These are phyloP conservation scores for Penicillium fuscoglaucum DNA, from an alignment of 2,329 filamentous ascomycete genomes.

Conservation along the genomic window DNA sequence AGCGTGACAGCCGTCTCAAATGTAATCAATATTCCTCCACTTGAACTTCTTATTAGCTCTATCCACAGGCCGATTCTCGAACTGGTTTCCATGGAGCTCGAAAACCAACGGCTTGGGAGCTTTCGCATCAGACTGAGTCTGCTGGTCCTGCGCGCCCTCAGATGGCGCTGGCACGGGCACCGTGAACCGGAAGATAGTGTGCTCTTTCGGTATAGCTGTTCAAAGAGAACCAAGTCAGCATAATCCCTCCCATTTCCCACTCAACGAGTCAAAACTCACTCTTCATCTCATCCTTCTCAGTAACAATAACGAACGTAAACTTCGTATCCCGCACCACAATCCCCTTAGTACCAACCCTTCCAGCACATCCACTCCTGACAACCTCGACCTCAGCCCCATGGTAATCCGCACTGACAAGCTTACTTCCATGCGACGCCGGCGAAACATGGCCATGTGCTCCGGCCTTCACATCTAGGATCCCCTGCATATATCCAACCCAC, in stretches of 20 bases:
- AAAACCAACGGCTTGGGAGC: constrained; percentile 58
- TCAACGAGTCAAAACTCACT: constrained; percentile 41
- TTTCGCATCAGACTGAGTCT: constrained; percentile 36
- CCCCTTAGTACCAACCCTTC: constrained; percentile 78
- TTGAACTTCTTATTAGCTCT: constrained; percentile 91
- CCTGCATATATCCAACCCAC: constrained; percentile 83
- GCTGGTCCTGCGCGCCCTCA: constrained; percentile 17
- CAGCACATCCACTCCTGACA: constrained; percentile 75
- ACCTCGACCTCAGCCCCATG: constrained; percentile 85
- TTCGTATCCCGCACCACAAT: constrained; percentile 88
- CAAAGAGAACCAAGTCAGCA: not conserved
- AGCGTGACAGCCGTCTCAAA: constrained; percentile 53
- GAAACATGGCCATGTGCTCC: constrained; percentile 49
- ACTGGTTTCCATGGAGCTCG: constrained; percentile 84
- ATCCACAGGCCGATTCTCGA: constrained; percentile 78
- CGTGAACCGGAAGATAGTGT: constrained; percentile 77
- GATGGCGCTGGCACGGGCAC: constrained; percentile 53
- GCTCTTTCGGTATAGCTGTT: constrained; percentile 78
- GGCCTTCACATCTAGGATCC: constrained; percentile 66
- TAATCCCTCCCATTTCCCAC: not conserved
- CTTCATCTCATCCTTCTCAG: constrained; percentile 68
- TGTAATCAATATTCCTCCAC: constrained; percentile 71
- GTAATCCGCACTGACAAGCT: constrained; percentile 82
- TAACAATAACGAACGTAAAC: constrained; percentile 83
- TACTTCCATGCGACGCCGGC: constrained; percentile 53